Evolutionary conservation across 202 grass and related monocot species (phyloP), one percentile per base, ranked within the genome.

Genomic region (Panicum virgatum): DNA sequence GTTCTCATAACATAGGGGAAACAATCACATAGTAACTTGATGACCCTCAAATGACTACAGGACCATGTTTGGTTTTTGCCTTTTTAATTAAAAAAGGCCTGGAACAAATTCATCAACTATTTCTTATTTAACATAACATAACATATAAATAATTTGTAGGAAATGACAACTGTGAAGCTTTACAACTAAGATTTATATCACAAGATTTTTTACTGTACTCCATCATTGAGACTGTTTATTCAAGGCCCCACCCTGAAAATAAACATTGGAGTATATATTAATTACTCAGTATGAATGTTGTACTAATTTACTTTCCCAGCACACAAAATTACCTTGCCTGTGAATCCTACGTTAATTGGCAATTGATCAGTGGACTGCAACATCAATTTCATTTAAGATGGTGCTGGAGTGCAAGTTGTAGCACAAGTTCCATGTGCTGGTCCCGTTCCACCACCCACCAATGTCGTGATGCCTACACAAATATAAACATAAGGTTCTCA

Each of bases 371-470:
- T 98, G 44, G 96, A 90, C 64, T 98, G 96, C 67, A 98, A 88
- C 96, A 98, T 98, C 74, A 98, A 68, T 84, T 91, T 87, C 92
- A 98, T 91, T 5, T 98, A 92, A 69, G 86, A 86, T 73, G 96
- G 90, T 88, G 92, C 78, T 67, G 96, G 95, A 39, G 92, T 98
- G 51, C 96, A 98, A 81, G 96, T 98, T 74, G 96, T 98, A 84
- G 96, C 96, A 73, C 96, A 94, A 61, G 96, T 98, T 78, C 96
- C 96, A 89, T 98, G 84, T 81, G 96, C 88, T 88, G 96, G 96
- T 82, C 96, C 96, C 80, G 96, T 98, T 72, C 96, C 96, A 89
- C 96, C 95, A 83, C 96, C 96, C 57, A 98, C 84, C 72, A 98
- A 12, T 84, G 96, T 98, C 61, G 96, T 98, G 73, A 98, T 95